A percentile compares a stretch with the other conserved stretches of the same genome.
phyloP scores from a whole-genome alignment of 73 alveolate genomes.

The Breviolum minutum region DNA sequence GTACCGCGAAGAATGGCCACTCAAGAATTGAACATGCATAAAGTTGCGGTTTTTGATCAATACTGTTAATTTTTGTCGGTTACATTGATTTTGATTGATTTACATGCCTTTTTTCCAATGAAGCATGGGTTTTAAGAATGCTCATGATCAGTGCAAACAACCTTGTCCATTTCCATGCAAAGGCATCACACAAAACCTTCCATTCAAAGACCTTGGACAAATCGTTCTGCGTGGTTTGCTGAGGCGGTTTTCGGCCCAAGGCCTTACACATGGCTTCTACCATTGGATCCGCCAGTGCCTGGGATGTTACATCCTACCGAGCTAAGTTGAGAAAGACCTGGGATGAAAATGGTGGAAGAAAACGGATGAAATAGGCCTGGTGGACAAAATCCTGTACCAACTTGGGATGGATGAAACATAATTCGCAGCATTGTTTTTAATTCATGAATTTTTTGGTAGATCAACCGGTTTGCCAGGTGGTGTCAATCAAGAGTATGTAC shows the following conservation, averaged over 20 bases:
- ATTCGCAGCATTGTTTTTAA: background rate
- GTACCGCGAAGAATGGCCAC: too few species aligned
- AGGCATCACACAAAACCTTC: too few species aligned
- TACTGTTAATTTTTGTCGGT: too few species aligned
- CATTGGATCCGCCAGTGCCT: slow-evolving; percentile 59
- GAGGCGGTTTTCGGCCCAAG: slow-evolving; percentile 72
- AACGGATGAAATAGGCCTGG: too few species aligned
- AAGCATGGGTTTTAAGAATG: too few species aligned
- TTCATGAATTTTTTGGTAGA: background rate
- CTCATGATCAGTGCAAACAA: too few species aligned
- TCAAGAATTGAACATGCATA: too few species aligned
- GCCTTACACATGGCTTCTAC: slow-evolving; percentile 64
- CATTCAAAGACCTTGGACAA: background rate
- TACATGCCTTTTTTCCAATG: background rate
- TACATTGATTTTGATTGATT: too few species aligned
- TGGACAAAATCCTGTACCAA: background rate
- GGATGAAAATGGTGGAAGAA: background rate
- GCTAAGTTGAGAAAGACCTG: background rate
- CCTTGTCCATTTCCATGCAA: too few species aligned
- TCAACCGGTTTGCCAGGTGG: background rate
- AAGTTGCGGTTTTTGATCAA: too few species aligned
- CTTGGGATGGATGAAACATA: background rate
- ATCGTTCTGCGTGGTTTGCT: background rate
- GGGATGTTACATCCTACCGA: background rate
- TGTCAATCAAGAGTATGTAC: background rate